Percentiles rank a stretch among this genome's conserved stretches.
These are phyloP conservation scores for Colletotrichum godetiae DNA, from an alignment of 2,329 filamentous ascomycete species.

Conservation along the genomic window DNA sequence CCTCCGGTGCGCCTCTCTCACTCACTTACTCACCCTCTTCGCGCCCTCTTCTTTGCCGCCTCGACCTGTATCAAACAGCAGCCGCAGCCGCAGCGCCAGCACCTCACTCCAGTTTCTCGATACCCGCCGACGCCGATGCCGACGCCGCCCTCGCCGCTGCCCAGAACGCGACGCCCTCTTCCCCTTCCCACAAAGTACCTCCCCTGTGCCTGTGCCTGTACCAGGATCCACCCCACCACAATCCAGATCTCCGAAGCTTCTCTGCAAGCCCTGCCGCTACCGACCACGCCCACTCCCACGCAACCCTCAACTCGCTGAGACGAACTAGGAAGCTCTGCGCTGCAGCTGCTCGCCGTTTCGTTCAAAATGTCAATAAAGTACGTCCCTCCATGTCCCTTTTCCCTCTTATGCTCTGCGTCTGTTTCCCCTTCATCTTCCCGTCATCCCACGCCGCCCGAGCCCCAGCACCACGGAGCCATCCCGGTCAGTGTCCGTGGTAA, in stretches of 20 bases:
- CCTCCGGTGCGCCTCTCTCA: neutral
- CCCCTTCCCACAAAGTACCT: conserved; percentile 31
- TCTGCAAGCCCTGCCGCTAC: conserved; percentile 37
- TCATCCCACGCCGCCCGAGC: conserved; percentile 23
- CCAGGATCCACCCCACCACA: conserved; percentile 38
- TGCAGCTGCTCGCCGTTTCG: conserved; percentile 30
- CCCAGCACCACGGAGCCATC: conserved; percentile 32
- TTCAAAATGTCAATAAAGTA: conserved; percentile 66
- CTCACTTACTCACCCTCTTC: neutral
- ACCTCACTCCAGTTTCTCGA: neutral
- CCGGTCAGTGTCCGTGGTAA: conserved; percentile 31
- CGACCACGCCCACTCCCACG: conserved; percentile 35
- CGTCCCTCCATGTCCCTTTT: conserved; percentile 45
- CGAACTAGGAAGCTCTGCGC: conserved; percentile 37
- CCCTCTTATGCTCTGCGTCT: conserved; percentile 20
- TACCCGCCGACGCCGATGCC: conserved; percentile 17
- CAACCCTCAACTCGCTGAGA: conserved; percentile 37
- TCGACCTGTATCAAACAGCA: conserved; percentile 28
- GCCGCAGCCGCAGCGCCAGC: conserved; percentile 10
- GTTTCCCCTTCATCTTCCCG: conserved; percentile 10
- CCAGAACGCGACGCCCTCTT: conserved; percentile 34
- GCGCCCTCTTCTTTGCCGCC: conserved; percentile 12
- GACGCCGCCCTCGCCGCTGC: conserved; percentile 28
- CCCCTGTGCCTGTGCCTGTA: conserved; percentile 31
- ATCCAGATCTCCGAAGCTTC: conserved; percentile 38